Percentiles rank a stretch among this genome's conserved stretches.
Conservation (phyloP, 2,329 filamentous ascomycete species). For the Tetracladium maxilliforme region DNA sequence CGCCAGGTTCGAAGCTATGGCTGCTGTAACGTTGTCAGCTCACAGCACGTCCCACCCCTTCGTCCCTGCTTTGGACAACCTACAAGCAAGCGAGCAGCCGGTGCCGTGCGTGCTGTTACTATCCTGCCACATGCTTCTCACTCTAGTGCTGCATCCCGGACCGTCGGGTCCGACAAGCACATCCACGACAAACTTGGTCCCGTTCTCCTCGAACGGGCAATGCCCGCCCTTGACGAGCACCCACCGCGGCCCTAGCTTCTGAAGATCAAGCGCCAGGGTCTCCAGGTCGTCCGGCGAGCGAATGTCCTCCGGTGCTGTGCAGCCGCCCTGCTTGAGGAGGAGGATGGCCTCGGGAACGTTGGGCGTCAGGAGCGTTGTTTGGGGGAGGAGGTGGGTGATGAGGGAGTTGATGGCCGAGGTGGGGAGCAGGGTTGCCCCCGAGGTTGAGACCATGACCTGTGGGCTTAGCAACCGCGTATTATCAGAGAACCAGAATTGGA, state of each 20-base stretch:
- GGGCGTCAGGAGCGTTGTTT: slow-evolving; percentile 57
- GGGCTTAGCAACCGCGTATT: slow-evolving; percentile 4
- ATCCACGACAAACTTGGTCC: slow-evolving; percentile 56
- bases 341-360: slow-evolving; percentile 64
- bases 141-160: too few species aligned
- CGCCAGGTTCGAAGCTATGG: slow-evolving; percentile 61
- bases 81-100: slow-evolving; percentile 83
- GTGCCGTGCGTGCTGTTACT: slow-evolving; percentile 86
- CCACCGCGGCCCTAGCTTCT: slow-evolving; percentile 57
- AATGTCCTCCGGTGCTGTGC: slow-evolving; percentile 24
- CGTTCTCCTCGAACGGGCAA: slow-evolving; percentile 55
- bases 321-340: slow-evolving; percentile 39
- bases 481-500: background rate
- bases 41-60: background rate
- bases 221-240: slow-evolving; percentile 88
- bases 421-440: slow-evolving; percentile 56
- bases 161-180: slow-evolving; percentile 62
- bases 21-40: slow-evolving; percentile 25
- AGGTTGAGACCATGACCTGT: slow-evolving; percentile 89
- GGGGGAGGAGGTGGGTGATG: slow-evolving; percentile 43
- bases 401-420: slow-evolving; percentile 47
- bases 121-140: slow-evolving; percentile 53
- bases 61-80: slow-evolving; percentile 15
- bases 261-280: slow-evolving; percentile 48
- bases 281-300: slow-evolving; percentile 51